Conservation (phyloP, 208 protist species). For the Leishmania aethiopica region DNA sequence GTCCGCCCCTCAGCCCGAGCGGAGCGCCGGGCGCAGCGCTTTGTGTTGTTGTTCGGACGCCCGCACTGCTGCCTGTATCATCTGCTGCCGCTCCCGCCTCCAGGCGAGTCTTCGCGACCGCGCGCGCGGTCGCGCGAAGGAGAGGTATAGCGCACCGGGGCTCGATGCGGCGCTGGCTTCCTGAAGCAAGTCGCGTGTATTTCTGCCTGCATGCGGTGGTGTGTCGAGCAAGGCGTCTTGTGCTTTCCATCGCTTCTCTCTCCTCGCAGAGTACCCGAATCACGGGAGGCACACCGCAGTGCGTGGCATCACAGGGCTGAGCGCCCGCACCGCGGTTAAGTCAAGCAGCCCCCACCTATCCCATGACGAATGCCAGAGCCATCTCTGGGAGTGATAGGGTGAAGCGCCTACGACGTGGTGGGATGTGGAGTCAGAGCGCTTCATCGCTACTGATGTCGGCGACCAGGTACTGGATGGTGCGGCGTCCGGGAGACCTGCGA, state of each 20-base stretch:
- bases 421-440: no score
- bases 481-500: no score
- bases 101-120: neutral
- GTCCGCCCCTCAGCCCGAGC: neutral
- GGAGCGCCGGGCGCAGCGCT: constrained; percentile 21
- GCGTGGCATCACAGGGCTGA: no score
- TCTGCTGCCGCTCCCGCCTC: constrained; percentile 26
- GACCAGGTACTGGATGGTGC: no score
- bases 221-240: neutral
- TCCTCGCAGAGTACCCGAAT: neutral
- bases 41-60: constrained; percentile 31
- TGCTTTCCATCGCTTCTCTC: neutral
- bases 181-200: neutral
- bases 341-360: neutral
- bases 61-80: constrained; percentile 13
- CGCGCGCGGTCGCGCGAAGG: neutral
- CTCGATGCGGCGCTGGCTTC: neutral
- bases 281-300: no score
- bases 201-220: neutral
- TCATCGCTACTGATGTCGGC: no score
- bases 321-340: no score
- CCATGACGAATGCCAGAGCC: neutral
- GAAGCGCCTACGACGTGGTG: neutral
- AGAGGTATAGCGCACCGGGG: neutral
- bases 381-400: no score